phyloP scores from a whole-genome alignment of 2,329 filamentous ascomycete species.

The Cryphonectria nitschkei region DNA sequence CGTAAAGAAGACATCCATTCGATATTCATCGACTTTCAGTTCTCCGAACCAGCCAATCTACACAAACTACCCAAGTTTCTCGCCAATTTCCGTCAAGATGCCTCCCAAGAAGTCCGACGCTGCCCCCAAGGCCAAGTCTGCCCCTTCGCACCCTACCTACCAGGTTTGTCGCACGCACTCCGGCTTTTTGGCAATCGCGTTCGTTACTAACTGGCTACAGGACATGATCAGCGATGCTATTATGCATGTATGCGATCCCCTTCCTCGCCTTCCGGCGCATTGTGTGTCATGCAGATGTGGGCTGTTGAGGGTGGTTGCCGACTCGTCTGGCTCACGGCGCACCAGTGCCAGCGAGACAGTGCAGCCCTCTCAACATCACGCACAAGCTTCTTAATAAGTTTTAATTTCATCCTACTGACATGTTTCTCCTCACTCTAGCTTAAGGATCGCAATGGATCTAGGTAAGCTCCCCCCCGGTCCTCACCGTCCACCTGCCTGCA shows the following conservation, averaged over 20 bases:
- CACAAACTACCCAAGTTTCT: not conserved
- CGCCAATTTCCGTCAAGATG: constrained; percentile 49
- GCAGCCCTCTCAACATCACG: constrained; percentile 16
- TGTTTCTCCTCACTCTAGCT: constrained; percentile 49
- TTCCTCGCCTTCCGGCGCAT: constrained; percentile 45
- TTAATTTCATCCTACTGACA: constrained; percentile 44
- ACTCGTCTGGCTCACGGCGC: constrained; percentile 4
- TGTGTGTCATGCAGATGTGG: constrained; percentile 26
- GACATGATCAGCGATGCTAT: constrained; percentile 68
- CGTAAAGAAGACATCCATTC: constrained; percentile 30
- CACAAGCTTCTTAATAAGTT: not conserved
- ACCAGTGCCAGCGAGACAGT: not conserved
- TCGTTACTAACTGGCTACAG: constrained; percentile 47
- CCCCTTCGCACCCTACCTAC: constrained; percentile 57
- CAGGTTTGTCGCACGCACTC: constrained; percentile 51
- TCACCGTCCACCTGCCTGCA: constrained; percentile 26
- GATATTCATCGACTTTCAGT: constrained; percentile 22
- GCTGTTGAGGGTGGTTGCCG: constrained; percentile 13
- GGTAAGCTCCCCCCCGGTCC: constrained; percentile 37
- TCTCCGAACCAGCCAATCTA: constrained; percentile 20
- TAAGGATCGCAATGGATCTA: constrained; percentile 66
- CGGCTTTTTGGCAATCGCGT: constrained; percentile 30
- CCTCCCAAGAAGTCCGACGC: constrained; percentile 61
- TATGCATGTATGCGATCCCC: constrained; percentile 55
- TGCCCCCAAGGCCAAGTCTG: constrained; percentile 53